Percentiles rank a stretch among this genome's conserved stretches.
These are phyloP conservation scores for Blastobotrys niveus DNA, from an alignment of 1,139 yeast species.

Conservation along the genomic window DNA sequence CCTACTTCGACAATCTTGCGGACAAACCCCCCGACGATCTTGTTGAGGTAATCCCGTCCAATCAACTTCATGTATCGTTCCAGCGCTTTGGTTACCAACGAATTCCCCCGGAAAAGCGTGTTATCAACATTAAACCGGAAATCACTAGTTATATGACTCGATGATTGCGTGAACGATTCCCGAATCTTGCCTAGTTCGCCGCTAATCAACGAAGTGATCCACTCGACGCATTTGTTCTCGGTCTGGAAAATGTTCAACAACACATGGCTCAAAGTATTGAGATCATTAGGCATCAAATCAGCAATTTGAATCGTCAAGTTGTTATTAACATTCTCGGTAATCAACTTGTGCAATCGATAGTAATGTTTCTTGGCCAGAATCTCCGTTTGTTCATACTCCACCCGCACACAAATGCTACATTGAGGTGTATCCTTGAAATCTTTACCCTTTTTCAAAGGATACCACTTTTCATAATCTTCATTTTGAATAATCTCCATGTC, in stretches of 20 bases:
- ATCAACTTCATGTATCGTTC: conserved; percentile 71
- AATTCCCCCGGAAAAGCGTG: conserved; percentile 79
- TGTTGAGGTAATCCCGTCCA: conserved; percentile 74
- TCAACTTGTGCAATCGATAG: conserved; percentile 45
- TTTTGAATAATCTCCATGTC: conserved; percentile 17
- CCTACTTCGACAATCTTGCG: conserved; percentile 47
- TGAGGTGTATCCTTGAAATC: conserved; percentile 9
- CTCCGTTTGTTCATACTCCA: conserved; percentile 51
- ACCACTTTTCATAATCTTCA: conserved; percentile 23
- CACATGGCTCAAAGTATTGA: conserved; percentile 36
- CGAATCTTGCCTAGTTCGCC: conserved; percentile 40
- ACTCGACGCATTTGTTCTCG: conserved; percentile 49
- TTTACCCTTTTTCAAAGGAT: conserved; percentile 16
- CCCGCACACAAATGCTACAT: conserved; percentile 43
- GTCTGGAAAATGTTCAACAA: conserved; percentile 28
- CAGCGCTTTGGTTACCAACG: conserved; percentile 71
- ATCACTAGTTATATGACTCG: conserved; percentile 15
- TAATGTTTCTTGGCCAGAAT: conserved; percentile 57
- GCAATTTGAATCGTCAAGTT: conserved; percentile 25
- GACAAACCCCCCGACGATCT: conserved; percentile 65
- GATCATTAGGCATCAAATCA: conserved; percentile 42
- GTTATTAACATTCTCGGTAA: conserved; percentile 20
- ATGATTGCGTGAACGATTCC: conserved; percentile 13
- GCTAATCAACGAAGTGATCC: conserved; percentile 66
- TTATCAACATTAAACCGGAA: conserved; percentile 40